Evolutionary conservation across 2,329 filamentous ascomycete genomes (phyloP).

Genomic region (Botrytis paeoniae): DNA sequence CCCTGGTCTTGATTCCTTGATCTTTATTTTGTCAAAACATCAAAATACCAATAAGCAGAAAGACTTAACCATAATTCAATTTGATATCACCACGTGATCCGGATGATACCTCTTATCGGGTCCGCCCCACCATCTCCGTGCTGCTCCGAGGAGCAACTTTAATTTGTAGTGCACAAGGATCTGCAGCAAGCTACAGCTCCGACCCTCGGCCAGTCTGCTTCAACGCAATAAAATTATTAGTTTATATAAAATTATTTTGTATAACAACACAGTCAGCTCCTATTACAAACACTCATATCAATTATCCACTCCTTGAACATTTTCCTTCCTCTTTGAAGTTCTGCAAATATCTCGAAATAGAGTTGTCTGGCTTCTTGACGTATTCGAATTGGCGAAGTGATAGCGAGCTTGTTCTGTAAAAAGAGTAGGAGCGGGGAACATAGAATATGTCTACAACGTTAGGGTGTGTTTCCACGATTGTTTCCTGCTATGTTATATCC

Average conservation of each 20-base stretch:
- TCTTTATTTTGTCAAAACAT: not conserved
- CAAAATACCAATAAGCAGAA: not conserved
- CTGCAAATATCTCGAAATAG: not conserved
- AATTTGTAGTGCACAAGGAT: not conserved
- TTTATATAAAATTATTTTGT: not conserved
- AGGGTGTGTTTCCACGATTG: constrained; percentile 41
- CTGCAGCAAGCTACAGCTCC: constrained; percentile 11
- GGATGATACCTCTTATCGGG: not conserved
- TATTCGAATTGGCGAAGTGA: constrained; percentile 24
- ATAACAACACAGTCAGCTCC: constrained; percentile 8
- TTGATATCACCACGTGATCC: constrained; percentile 15
- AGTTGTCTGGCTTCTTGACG: not conserved
- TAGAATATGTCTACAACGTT: constrained; percentile 52
- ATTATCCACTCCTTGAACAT: not conserved
- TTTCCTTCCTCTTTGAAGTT: not conserved
- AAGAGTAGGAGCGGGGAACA: constrained; percentile 28
- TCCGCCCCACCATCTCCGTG: constrained; percentile 14
- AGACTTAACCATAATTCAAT: not conserved
- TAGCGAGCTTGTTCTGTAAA: constrained; percentile 15
- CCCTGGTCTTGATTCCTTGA: not conserved
- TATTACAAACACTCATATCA: not conserved
- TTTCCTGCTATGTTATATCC: not conserved
- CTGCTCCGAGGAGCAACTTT: not conserved
- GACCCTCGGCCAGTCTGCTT: constrained; percentile 6
- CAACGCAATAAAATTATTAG: constrained; percentile 14